phyloP scores from a whole-genome alignment of 2,329 filamentous ascomycete genomes.

The Fusarium sp. region DNA sequence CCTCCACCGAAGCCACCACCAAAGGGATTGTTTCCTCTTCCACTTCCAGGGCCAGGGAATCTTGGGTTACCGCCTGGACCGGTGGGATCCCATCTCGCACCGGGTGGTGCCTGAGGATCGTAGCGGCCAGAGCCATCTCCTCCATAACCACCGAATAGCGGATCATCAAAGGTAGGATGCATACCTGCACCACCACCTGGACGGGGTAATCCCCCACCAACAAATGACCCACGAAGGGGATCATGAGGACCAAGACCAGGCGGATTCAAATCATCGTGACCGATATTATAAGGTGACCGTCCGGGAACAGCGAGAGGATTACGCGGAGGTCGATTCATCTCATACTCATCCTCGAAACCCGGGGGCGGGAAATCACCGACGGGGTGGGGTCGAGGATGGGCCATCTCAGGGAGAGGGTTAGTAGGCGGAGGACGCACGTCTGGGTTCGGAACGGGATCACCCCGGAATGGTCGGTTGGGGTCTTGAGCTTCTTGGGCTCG shows the following conservation, averaged over 20 bases:
- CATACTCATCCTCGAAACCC: conserved; percentile 92
- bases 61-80: conserved; percentile 72
- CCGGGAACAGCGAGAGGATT: conserved; percentile 52
- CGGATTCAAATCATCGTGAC: conserved; percentile 89
- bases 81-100: conserved; percentile 90
- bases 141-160: conserved; percentile 72
- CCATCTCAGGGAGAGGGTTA: conserved; percentile 73
- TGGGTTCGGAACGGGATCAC: conserved; percentile 62
- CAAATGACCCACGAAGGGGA: conserved; percentile 77
- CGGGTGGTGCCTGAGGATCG: conserved; percentile 83
- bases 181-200: conserved; percentile 80
- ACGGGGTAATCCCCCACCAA: conserved; percentile 69
- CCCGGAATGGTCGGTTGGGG: conserved; percentile 50
- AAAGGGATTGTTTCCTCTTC: conserved; percentile 54
- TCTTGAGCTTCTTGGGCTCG: conserved; percentile 56
- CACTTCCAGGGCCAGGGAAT: conserved; percentile 59
- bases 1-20: conserved; percentile 55
- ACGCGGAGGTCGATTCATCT: conserved; percentile 74
- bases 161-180: conserved; percentile 96
- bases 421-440: conserved; percentile 75
- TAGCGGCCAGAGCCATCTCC: conserved; percentile 48
- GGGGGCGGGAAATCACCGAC: conserved; percentile 84
- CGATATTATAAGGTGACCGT: conserved; percentile 75
- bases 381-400: conserved; percentile 70
- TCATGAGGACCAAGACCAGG: conserved; percentile 87